Evolutionary conservation across 768 basidiomycete genomes (phyloP).

Genomic region (Boletus bicolor): DNA sequence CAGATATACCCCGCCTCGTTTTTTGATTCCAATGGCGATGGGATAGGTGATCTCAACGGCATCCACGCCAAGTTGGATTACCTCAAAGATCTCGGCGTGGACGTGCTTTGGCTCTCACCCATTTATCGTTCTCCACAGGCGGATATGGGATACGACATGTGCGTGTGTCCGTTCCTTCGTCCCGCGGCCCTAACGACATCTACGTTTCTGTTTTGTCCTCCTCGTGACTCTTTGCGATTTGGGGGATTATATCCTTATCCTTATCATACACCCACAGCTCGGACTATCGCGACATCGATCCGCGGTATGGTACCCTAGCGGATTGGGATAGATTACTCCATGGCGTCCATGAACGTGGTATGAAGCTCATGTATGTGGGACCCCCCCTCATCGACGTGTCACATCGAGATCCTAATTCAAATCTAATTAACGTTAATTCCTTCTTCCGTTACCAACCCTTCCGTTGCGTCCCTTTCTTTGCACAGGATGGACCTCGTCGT

Average conservation of each 20-base stretch:
- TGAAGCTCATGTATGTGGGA: constrained; percentile 62
- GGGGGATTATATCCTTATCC: constrained; percentile 3
- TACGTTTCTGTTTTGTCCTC: background rate
- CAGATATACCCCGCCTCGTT: constrained; percentile 74
- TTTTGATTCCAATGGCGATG: constrained; percentile 69
- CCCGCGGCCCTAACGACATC: background rate
- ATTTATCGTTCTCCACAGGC: constrained; percentile 66
- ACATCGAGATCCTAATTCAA: constrained; percentile 14
- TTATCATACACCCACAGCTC: constrained; percentile 39
- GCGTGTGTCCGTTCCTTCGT: constrained; percentile 8
- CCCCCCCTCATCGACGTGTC: constrained; percentile 1
- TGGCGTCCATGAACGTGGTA: constrained; percentile 56
- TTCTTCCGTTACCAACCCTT: background rate
- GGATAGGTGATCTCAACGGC: constrained; percentile 66
- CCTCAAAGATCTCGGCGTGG: constrained; percentile 62
- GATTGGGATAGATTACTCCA: constrained; percentile 57
- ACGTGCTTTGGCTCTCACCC: constrained; percentile 58
- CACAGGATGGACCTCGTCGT: constrained; percentile 74
- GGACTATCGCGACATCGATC: constrained; percentile 63
- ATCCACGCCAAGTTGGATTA: constrained; percentile 66
- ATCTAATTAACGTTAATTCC: background rate
- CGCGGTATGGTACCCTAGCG: constrained; percentile 58
- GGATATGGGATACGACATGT: constrained; percentile 78
- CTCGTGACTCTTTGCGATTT: background rate
- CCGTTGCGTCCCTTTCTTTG: constrained; percentile 3